These are phyloP conservation scores for Wickerhamiella spandovensis DNA, from an alignment of 805 yeast genomes.

Conservation along the genomic window DNA sequence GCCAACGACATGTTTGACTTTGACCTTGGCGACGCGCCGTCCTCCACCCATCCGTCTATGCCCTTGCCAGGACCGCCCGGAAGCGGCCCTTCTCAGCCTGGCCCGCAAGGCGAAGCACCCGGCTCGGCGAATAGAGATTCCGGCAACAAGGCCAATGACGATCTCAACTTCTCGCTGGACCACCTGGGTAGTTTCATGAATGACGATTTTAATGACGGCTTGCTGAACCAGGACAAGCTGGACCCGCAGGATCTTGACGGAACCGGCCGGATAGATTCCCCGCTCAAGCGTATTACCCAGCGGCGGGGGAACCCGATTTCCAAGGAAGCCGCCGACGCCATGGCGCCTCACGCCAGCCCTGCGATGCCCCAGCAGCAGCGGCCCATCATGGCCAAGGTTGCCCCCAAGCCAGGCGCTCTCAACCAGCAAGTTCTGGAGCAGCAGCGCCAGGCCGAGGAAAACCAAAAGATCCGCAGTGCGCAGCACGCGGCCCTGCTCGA, in stretches of 20 bases:
- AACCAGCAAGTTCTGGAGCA: background rate
- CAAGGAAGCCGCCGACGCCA: background rate
- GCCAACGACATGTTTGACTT: conserved; percentile 5
- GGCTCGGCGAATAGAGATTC: background rate
- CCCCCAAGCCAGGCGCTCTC: background rate
- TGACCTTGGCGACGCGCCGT: background rate
- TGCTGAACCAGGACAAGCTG: background rate
- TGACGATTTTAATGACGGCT: background rate
- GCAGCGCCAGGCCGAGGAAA: conserved; percentile 6
- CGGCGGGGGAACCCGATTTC: background rate
- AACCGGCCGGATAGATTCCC: background rate
- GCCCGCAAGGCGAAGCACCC: background rate
- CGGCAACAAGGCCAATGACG: background rate
- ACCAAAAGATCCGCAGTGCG: conserved; percentile 1
- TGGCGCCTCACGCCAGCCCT: background rate
- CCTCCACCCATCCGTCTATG: background rate
- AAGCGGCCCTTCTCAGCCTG: background rate
- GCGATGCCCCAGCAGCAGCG: background rate
- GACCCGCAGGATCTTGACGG: background rate
- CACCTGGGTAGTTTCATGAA: background rate
- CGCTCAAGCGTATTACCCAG: background rate
- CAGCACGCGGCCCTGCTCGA: conserved; percentile 4
- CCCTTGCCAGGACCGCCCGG: no score
- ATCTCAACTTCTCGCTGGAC: background rate
- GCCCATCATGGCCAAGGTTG: background rate